Conservation (phyloP, 2,329 filamentous ascomycete genomes). For the Gaeumannomyces tritici region DNA sequence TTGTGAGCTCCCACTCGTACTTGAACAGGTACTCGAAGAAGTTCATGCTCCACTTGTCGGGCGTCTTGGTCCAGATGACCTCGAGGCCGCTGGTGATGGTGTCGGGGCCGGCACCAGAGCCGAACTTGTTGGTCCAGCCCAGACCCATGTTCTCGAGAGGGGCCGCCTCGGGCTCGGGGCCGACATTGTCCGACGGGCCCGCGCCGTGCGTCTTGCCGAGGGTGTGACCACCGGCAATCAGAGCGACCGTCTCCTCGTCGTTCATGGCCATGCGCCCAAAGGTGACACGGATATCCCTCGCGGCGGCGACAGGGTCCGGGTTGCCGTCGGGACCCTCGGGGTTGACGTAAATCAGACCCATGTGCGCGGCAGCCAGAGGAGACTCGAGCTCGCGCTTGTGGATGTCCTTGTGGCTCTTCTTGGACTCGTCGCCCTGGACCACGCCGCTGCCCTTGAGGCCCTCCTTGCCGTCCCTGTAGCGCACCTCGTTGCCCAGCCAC, state of each 20-base stretch:
- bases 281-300: conserved; percentile 62
- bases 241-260: conserved; percentile 70
- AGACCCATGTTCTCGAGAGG: conserved; percentile 57
- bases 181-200: conserved; percentile 51
- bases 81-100: conserved; percentile 70
- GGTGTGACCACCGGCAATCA: conserved; percentile 69
- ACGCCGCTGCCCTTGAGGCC: conserved; percentile 27
- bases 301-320: conserved; percentile 60
- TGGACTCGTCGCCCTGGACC: conserved; percentile 19
- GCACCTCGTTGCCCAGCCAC: conserved; percentile 67
- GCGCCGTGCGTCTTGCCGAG: conserved; percentile 79
- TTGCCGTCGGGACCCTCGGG: conserved; percentile 67
- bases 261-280: conserved; percentile 78
- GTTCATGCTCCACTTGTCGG: conserved; percentile 65
- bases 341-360: conserved; percentile 78
- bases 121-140: conserved; percentile 59
- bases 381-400: conserved; percentile 56
- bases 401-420: conserved; percentile 33
- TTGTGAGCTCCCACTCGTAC: conserved; percentile 68
- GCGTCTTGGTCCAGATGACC: conserved; percentile 70
- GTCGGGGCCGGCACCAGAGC: conserved; percentile 58
- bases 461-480: conserved; percentile 46
- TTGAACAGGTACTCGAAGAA: conserved; percentile 71
- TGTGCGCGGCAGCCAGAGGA: conserved; percentile 59
- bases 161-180: conserved; percentile 57